A percentile compares a stretch with the other conserved stretches of the same genome.
phyloP scores from a whole-genome alignment of 257 asterid genomes.

The Lavandula angustifolia region DNA sequence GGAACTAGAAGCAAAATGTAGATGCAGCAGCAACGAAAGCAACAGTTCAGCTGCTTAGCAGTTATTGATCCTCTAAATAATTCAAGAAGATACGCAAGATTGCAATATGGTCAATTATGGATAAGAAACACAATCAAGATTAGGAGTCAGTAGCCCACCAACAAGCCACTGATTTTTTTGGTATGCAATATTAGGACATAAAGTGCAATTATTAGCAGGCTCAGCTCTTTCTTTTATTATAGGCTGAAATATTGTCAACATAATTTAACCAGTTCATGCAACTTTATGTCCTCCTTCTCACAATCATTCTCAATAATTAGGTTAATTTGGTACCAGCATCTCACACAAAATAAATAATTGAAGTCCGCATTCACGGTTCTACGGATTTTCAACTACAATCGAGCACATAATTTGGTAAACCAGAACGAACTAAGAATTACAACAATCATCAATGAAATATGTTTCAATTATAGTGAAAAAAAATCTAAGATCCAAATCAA shows the following conservation, averaged over 20 bases:
- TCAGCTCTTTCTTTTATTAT: neutral
- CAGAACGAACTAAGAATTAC: neutral
- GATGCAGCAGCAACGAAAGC: conserved; percentile 30
- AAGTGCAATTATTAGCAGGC: conserved; percentile 18
- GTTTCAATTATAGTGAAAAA: neutral
- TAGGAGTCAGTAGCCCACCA: conserved; percentile 30
- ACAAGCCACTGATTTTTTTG: conserved; percentile 27
- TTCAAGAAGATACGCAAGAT: conserved; percentile 26
- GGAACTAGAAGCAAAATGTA: conserved; percentile 10
- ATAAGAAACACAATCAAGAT: conserved; percentile 27
- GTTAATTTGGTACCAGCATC: conserved; percentile 21
- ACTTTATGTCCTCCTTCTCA: conserved; percentile 22
- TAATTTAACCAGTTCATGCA: conserved; percentile 27
- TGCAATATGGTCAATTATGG: conserved; percentile 21
- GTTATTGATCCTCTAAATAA: conserved; percentile 30
- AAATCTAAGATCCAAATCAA: conserved; percentile 14
- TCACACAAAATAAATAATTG: conserved; percentile 1
- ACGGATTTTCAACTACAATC: conserved; percentile 7
- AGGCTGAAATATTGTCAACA: conserved; percentile 19
- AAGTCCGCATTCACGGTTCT: neutral
- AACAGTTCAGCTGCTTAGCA: conserved; percentile 26
- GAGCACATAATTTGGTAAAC: neutral
- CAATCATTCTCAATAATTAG: conserved; percentile 30
- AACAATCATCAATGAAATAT: conserved; percentile 9
- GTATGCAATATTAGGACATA: conserved; percentile 23